Conservation (phyloP, 2,329 filamentous ascomycete genomes). For the Alternaria angustiovoidea region DNA sequence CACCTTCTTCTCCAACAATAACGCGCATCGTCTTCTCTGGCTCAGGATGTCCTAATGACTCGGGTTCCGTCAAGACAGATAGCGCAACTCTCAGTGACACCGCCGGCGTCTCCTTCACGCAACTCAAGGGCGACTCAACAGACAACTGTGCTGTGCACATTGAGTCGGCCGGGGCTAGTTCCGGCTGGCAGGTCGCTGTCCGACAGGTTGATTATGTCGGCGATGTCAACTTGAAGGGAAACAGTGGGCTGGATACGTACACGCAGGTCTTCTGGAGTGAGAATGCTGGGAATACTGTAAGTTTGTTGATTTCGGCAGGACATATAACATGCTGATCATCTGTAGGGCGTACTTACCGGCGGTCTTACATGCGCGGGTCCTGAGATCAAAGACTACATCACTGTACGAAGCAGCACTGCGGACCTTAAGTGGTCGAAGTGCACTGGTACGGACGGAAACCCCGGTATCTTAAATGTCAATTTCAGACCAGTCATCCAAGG, state of each 20-base stretch:
- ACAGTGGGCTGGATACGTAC: conserved; percentile 33
- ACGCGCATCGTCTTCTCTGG: conserved; percentile 38
- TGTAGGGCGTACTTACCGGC: conserved; percentile 30
- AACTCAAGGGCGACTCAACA: conserved; percentile 35
- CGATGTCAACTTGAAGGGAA: conserved; percentile 33
- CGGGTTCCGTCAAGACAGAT: conserved; percentile 30
- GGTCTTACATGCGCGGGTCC: conserved; percentile 34
- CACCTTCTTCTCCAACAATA: conserved; percentile 33
- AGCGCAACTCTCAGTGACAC: conserved; percentile 31
- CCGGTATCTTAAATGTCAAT: conserved; percentile 45
- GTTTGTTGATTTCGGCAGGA: conserved; percentile 8
- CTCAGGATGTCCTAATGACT: conserved; percentile 38
- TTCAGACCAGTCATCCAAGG: conserved; percentile 40
- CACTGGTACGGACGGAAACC: conserved; percentile 34
- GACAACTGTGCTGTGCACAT: conserved; percentile 44
- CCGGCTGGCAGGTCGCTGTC: conserved; percentile 43
- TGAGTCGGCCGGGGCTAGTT: conserved; percentile 30
- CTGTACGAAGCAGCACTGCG: conserved; percentile 30
- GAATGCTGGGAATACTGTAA: conserved; percentile 39
- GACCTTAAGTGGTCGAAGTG: conserved; percentile 43
- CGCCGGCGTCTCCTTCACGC: conserved; percentile 32
- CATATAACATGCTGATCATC: not conserved
- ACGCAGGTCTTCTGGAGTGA: conserved; percentile 44
- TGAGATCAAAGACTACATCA: conserved; percentile 38
- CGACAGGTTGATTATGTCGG: conserved; percentile 36